These are phyloP conservation scores for Aspergillus aculeatus DNA, from an alignment of 2,329 filamentous ascomycete species.

Conservation along the genomic window DNA sequence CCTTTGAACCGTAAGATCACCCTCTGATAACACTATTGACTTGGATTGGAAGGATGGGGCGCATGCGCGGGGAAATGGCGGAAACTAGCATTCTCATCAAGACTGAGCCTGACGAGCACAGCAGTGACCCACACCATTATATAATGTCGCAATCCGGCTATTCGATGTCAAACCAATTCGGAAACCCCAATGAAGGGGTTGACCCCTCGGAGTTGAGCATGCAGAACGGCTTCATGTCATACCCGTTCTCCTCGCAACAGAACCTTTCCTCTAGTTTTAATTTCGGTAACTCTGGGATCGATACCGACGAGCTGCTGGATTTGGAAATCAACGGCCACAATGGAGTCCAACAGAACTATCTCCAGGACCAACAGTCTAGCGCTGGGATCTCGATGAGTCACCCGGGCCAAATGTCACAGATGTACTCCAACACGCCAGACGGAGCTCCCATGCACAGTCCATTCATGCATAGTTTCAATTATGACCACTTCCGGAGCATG, in stretches of 20 bases:
- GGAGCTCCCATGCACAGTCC: constrained; percentile 90
- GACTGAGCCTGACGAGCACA: constrained; percentile 64
- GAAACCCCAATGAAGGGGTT: constrained; percentile 59
- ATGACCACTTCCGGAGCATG: constrained; percentile 68
- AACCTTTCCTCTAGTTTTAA: constrained; percentile 71
- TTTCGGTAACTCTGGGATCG: constrained; percentile 73
- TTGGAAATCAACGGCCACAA: constrained; percentile 46
- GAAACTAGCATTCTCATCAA: constrained; percentile 65
- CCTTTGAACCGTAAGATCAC: constrained; percentile 22
- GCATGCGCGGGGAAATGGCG: constrained; percentile 45
- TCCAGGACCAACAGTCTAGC: constrained; percentile 55
- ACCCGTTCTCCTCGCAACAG: constrained; percentile 62
- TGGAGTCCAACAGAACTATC: constrained; percentile 38
- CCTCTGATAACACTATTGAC: constrained; percentile 13
- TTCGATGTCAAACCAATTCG: constrained; percentile 56
- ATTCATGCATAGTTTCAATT: constrained; percentile 75
- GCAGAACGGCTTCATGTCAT: constrained; percentile 54
- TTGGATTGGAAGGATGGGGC: constrained; percentile 13
- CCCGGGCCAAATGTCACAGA: constrained; percentile 65
- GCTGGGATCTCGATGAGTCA: constrained; percentile 60
- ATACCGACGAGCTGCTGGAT: constrained; percentile 85
- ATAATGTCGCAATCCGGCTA: constrained; percentile 51
- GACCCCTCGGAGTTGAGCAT: constrained; percentile 84
- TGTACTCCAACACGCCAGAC: constrained; percentile 89
- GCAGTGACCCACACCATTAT: constrained; percentile 53